Evolutionary conservation across 441 rosid species (phyloP).

Genomic region (Populus hybrid): DNA sequence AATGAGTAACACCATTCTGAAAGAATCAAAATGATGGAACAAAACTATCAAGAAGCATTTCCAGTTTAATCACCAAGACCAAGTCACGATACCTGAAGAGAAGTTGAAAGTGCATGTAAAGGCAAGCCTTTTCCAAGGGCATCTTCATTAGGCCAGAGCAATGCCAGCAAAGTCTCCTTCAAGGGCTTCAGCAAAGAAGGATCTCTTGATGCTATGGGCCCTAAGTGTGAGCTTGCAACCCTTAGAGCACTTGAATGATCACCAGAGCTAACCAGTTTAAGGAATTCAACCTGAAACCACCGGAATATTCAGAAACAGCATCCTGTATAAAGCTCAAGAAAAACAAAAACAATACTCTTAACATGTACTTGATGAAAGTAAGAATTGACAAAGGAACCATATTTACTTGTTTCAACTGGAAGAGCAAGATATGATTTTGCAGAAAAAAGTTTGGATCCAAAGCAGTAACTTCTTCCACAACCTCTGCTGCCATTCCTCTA

Average conservation of each 20-base stretch:
- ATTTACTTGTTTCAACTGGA: conserved; percentile 88
- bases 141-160: conserved; percentile 67
- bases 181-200: conserved; percentile 65
- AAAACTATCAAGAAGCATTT: neutral
- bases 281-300: conserved; percentile 71
- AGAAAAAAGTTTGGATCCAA: conserved; percentile 67
- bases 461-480: conserved; percentile 64
- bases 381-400: neutral
- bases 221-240: conserved; percentile 80
- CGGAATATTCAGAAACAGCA: neutral
- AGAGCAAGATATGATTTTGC: conserved; percentile 64
- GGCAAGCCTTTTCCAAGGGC: conserved; percentile 57
- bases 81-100: conserved; percentile 64
- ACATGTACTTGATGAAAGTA: neutral
- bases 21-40: neutral
- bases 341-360: neutral
- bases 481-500: conserved; percentile 88
- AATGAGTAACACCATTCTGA: neutral
- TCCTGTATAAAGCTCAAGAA: neutral
- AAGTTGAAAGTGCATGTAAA: conserved; percentile 67
- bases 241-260: conserved; percentile 75
- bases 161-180: conserved; percentile 79
- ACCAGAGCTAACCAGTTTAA: conserved; percentile 68
- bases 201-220: conserved; percentile 80
- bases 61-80: neutral